Percentiles rank a stretch among this genome's conserved stretches.
phyloP scores from a whole-genome alignment of 805 yeast species.

The Phaffomyces antillensis region DNA sequence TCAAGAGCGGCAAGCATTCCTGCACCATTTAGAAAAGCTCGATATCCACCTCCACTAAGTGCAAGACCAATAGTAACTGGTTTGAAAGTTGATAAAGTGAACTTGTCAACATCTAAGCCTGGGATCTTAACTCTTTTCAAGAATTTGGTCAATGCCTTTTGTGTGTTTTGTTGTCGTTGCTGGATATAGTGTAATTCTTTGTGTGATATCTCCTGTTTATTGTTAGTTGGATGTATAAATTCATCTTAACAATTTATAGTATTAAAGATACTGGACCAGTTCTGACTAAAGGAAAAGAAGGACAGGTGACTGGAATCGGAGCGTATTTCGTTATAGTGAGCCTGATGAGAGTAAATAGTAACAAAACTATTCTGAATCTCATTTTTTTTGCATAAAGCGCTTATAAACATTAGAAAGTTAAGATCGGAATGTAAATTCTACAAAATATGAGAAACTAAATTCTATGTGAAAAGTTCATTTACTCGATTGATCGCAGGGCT shows the following conservation, averaged over 20 bases:
- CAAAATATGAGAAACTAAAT: too few relatives aligned
- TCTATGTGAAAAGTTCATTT: not conserved
- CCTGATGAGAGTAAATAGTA: not conserved
- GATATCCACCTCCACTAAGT: conserved; percentile 83
- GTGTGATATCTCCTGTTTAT: conserved; percentile 1
- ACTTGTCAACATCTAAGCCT: conserved; percentile 24
- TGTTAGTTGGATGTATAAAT: not conserved
- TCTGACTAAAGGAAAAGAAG: conserved; percentile 6
- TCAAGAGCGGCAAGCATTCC: conserved; percentile 79
- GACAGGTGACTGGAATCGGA: conserved; percentile 9
- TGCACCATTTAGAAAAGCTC: conserved; percentile 84
- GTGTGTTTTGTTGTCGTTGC: conserved; percentile 27
- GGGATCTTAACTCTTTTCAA: conserved; percentile 28
- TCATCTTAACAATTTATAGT: not conserved
- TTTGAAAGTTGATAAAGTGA: conserved; percentile 14
- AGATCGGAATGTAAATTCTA: too few relatives aligned
- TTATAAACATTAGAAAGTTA: not conserved
- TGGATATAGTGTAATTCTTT: conserved; percentile 23
- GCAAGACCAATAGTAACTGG: conserved; percentile 48
- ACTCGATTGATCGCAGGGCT: conserved; percentile 9
- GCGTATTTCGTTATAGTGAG: conserved; percentile 2
- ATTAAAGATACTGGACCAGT: conserved; percentile 5
- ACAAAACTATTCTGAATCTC: not conserved
- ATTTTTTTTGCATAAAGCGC: not conserved
- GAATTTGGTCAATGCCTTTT: conserved; percentile 23